A percentile compares a stretch with the other conserved stretches of the same genome.
Conservation (phyloP, 306 rosid genomes). For the Ormosia semicastrata region DNA sequence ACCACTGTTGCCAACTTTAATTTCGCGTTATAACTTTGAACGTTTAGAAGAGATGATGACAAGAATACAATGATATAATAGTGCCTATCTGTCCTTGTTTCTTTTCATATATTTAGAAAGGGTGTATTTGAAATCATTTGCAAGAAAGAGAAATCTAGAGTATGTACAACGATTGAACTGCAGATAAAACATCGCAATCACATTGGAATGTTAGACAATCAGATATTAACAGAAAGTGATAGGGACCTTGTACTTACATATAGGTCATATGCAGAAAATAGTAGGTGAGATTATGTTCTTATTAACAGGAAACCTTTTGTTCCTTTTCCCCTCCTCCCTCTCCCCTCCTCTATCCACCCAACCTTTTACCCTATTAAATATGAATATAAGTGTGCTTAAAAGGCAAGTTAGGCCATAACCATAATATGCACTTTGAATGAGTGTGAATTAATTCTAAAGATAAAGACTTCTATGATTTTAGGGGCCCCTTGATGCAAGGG, state of each 20-base stretch:
- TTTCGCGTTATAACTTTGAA: constrained; percentile 6
- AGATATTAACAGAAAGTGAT: constrained; percentile 39
- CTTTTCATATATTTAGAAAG: background rate
- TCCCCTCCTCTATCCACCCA: background rate
- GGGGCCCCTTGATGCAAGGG: background rate
- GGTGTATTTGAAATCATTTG: background rate
- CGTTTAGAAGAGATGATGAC: background rate
- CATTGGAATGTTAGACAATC: constrained; percentile 23
- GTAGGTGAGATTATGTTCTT: constrained; percentile 26
- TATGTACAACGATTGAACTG: constrained; percentile 19
- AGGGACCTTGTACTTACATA: constrained; percentile 28
- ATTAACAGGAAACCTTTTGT: background rate
- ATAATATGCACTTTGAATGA: background rate
- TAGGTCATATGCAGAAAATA: constrained; percentile 9
- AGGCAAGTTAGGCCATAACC: constrained; percentile 7
- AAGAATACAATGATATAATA: background rate
- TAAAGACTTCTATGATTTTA: background rate
- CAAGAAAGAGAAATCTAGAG: constrained; percentile 19
- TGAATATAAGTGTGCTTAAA: background rate
- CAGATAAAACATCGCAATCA: constrained; percentile 28
- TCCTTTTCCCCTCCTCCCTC: background rate
- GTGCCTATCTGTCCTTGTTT: background rate
- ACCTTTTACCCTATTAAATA: background rate
- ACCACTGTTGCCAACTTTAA: background rate
- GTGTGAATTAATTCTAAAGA: background rate